Percentiles rank a stretch among this genome's conserved stretches.
These are phyloP conservation scores for Paramecium biaurelia DNA, from an alignment of 73 alveolate species.

Conservation along the genomic window DNA sequence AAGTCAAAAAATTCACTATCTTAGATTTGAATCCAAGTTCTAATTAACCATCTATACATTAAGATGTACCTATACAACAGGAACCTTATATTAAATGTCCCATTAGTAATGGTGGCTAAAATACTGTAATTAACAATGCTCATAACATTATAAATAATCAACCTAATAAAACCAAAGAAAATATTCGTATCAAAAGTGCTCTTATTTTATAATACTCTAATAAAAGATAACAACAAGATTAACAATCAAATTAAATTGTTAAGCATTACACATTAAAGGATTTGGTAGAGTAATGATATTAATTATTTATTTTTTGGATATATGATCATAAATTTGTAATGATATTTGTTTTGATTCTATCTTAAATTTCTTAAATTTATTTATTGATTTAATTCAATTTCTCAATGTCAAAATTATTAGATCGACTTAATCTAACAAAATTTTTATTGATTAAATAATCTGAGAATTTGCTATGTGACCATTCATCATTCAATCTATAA, in stretches of 20 bases:
- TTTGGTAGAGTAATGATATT: background rate
- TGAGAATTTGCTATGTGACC: constrained; percentile 6
- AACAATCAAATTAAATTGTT: background rate
- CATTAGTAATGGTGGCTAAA: background rate
- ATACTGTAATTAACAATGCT: background rate
- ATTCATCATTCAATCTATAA: background rate
- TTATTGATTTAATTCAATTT: background rate
- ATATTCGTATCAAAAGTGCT: constrained; percentile 48
- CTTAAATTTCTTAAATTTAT: background rate
- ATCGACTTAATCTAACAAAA: background rate
- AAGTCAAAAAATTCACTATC: constrained; percentile 32
- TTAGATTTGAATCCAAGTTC: background rate
- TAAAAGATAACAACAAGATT: background rate
- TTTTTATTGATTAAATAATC: constrained; percentile 21
- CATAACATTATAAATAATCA: background rate
- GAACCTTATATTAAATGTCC: background rate
- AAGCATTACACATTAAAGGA: constrained; percentile 44
- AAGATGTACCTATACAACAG: background rate
- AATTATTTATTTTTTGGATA: background rate
- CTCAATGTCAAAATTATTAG: background rate
- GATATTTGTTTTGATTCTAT: constrained; percentile 44
- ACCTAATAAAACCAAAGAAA: constrained; percentile 1
- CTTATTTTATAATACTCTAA: background rate
- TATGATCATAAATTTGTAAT: constrained; percentile 35
- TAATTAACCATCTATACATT: background rate